phyloP scores from a whole-genome alignment of 2,329 filamentous ascomycete genomes.

The Colletotrichum chlorophyti region DNA sequence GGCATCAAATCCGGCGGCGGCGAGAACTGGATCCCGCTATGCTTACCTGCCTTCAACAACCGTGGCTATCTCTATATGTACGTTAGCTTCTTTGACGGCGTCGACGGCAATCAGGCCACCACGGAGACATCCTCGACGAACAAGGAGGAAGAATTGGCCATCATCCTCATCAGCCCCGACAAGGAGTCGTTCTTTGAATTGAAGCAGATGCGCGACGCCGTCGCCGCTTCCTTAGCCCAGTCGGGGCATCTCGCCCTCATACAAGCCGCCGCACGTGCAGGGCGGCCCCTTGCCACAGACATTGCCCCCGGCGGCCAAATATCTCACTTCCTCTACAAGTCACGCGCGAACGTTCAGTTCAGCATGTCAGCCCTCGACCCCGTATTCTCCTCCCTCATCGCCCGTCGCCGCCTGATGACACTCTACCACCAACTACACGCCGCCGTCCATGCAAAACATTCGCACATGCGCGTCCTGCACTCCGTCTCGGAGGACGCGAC shows the following conservation, averaged over 20 bases:
- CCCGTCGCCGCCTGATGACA: slow-evolving; percentile 77
- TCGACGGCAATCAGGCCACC: slow-evolving; percentile 50
- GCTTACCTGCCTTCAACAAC: slow-evolving; percentile 96
- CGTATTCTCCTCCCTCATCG: slow-evolving; percentile 64
- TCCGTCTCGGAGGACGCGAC: slow-evolving; percentile 76
- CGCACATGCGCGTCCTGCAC: slow-evolving; percentile 87
- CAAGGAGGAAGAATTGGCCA: slow-evolving; percentile 83
- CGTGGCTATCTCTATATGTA: slow-evolving; percentile 99
- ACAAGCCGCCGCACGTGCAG: slow-evolving; percentile 70
- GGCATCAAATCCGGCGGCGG: slow-evolving; percentile 88
- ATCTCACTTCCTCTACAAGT: slow-evolving; percentile 96
- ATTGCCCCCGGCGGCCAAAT: slow-evolving; percentile 82
- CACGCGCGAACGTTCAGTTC: slow-evolving; percentile 92
- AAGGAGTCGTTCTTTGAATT: slow-evolving; percentile 94
- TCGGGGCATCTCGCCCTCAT: slow-evolving; percentile 80
- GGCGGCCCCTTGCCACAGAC: slow-evolving; percentile 75
- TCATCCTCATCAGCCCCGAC: slow-evolving; percentile 90
- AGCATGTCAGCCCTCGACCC: slow-evolving; percentile 84
- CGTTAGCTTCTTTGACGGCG: slow-evolving; percentile 86
- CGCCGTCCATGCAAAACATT: slow-evolving; percentile 82
- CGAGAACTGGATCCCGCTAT: slow-evolving; percentile 97
- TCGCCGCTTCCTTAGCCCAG: slow-evolving; percentile 73
- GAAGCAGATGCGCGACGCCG: slow-evolving; percentile 72
- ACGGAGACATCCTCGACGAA: slow-evolving; percentile 56
- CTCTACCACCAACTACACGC: slow-evolving; percentile 87